A percentile compares a stretch with the other conserved stretches of the same genome.
phyloP scores from a whole-genome alignment of 106 monocot species.

The Ottelia alismoides region DNA sequence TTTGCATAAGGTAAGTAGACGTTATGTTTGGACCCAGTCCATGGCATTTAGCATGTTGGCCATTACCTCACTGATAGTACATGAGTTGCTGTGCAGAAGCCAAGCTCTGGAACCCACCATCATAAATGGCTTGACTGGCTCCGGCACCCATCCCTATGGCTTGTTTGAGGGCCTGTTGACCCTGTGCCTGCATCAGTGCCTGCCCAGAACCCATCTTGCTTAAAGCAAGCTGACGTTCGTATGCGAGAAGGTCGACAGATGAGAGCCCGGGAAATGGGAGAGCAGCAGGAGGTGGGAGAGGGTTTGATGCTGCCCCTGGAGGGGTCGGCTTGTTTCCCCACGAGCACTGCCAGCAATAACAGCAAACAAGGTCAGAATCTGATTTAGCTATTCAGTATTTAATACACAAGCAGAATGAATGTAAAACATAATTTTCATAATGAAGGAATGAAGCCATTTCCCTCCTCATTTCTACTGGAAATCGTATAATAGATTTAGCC shows the following conservation, averaged over 20 bases:
- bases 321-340: slow-evolving; percentile 84
- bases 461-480: too few relatives aligned
- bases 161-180: slow-evolving; percentile 47
- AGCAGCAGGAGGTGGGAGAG: slow-evolving; percentile 45
- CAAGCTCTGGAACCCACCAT: slow-evolving; percentile 39
- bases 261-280: slow-evolving; percentile 19
- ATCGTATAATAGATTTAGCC: too few relatives aligned
- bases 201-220: slow-evolving; percentile 46
- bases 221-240: slow-evolving; percentile 42
- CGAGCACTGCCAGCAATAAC: too few relatives aligned
- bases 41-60: too few relatives aligned
- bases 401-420: too few relatives aligned
- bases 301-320: slow-evolving; percentile 38
- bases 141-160: slow-evolving; percentile 34
- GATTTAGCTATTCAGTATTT: too few relatives aligned
- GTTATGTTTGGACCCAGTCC: too few relatives aligned
- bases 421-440: too few relatives aligned
- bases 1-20: too few relatives aligned
- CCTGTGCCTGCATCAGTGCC: slow-evolving; percentile 40
- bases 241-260: slow-evolving; percentile 26
- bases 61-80: slow-evolving; percentile 13
- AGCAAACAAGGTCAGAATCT: too few relatives aligned
- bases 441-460: too few relatives aligned
- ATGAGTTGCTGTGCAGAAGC: slow-evolving; percentile 50
- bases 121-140: slow-evolving; percentile 50